Conservation (phyloP, 371 early-diverging fungal species). For the Mucor irregularis region DNA sequence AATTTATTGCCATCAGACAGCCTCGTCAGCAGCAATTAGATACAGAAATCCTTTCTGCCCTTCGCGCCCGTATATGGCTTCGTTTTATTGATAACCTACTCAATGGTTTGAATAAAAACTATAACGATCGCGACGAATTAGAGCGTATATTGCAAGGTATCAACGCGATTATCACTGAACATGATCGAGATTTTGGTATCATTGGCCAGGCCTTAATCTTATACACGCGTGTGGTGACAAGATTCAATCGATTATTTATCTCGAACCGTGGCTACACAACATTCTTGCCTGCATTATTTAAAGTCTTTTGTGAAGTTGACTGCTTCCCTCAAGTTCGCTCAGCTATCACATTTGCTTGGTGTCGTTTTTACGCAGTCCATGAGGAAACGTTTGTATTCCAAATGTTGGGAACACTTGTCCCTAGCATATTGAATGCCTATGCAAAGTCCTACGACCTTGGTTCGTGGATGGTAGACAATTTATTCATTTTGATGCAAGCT, state of each 20-base stretch:
- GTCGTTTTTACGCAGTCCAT: slow-evolving; percentile 64
- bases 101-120: slow-evolving; percentile 56
- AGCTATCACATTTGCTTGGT: slow-evolving; percentile 60
- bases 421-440: slow-evolving; percentile 51
- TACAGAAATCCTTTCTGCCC: slow-evolving; percentile 37
- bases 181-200: slow-evolving; percentile 57
- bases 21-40: slow-evolving; percentile 29
- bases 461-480: slow-evolving; percentile 46
- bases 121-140: slow-evolving; percentile 58
- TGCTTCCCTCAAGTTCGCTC: slow-evolving; percentile 43
- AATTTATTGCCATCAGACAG: neutral
- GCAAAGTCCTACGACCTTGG: slow-evolving; percentile 34
- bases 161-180: slow-evolving; percentile 55
- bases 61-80: slow-evolving; percentile 64
- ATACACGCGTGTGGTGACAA: slow-evolving; percentile 56
- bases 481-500: slow-evolving; percentile 45
- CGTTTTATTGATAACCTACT: slow-evolving; percentile 57
- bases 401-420: slow-evolving; percentile 64
- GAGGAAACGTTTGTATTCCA: slow-evolving; percentile 72
- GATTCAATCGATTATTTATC: slow-evolving; percentile 60
- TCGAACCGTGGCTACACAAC: slow-evolving; percentile 62
- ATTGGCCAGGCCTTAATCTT: slow-evolving; percentile 59
- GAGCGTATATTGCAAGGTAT: slow-evolving; percentile 60
- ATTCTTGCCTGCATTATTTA: slow-evolving; percentile 62
- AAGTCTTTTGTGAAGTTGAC: slow-evolving; percentile 60